Percentiles rank a stretch among this genome's conserved stretches.
phyloP scores from a whole-genome alignment of 208 protist genomes.

The Naegleria gruberi region DNA sequence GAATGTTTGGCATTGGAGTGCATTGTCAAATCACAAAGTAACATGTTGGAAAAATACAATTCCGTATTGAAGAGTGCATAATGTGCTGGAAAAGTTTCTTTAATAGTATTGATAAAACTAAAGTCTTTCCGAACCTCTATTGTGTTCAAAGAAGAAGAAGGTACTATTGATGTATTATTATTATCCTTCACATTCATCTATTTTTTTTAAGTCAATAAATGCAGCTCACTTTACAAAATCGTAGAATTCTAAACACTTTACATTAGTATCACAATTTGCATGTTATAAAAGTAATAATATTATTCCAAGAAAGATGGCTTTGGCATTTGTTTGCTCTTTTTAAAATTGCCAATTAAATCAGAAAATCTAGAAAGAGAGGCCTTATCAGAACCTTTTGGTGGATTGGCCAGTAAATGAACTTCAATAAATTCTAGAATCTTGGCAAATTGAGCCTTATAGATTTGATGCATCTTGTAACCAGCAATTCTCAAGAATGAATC shows the following conservation, averaged over 20 bases:
- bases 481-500: neutral
- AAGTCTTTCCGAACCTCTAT: neutral
- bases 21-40: neutral
- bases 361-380: neutral
- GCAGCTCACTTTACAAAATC: too few species aligned
- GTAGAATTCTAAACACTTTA: too few species aligned
- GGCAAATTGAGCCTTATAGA: neutral
- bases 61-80: neutral
- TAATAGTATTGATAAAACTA: neutral
- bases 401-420: neutral
- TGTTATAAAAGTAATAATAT: too few species aligned
- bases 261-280: too few species aligned
- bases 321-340: neutral
- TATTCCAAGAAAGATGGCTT: too few species aligned
- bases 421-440: neutral
- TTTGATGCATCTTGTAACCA: neutral
- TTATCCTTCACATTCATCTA: too few species aligned
- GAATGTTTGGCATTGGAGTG: neutral
- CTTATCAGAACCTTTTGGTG: neutral
- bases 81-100: constrained; percentile 2
- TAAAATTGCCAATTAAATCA: neutral
- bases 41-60: constrained; percentile 18
- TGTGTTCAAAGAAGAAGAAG: too few species aligned
- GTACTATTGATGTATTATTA: too few species aligned
- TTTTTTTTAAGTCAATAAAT: too few species aligned